These are phyloP conservation scores for Penicillium sp. DNA, from an alignment of 2,329 filamentous ascomycete genomes.

Conservation along the genomic window DNA sequence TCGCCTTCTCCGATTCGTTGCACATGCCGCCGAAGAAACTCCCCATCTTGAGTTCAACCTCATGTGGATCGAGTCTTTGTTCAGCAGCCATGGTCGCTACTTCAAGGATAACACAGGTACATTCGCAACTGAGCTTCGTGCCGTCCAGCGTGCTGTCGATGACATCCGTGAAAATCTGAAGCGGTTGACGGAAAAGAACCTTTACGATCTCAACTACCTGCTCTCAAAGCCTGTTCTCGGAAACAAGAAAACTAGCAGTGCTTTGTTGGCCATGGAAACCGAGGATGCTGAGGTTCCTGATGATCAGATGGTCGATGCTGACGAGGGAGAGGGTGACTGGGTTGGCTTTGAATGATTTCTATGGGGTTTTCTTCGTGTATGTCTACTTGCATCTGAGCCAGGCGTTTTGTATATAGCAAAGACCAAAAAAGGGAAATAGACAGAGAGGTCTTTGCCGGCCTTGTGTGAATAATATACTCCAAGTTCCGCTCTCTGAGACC, in stretches of 20 bases:
- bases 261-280: slow-evolving; percentile 34
- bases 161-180: slow-evolving; percentile 81
- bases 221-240: slow-evolving; percentile 53
- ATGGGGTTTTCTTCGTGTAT: slow-evolving; percentile 15
- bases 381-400: slow-evolving; percentile 32
- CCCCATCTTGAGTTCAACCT: slow-evolving; percentile 95
- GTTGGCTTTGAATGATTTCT: slow-evolving; percentile 52
- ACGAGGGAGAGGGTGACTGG: slow-evolving; percentile 53
- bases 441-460: slow-evolving; percentile 14
- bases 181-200: slow-evolving; percentile 80
- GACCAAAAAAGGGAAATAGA: slow-evolving; percentile 24
- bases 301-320: slow-evolving; percentile 32
- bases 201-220: slow-evolving; percentile 85
- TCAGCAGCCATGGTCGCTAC: slow-evolving; percentile 81
- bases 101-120: slow-evolving; percentile 77
- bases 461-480: slow-evolving; percentile 8
- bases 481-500: slow-evolving; percentile 5
- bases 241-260: slow-evolving; percentile 29
- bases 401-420: slow-evolving; percentile 24
- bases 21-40: slow-evolving; percentile 80
- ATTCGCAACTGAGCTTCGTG: slow-evolving; percentile 79
- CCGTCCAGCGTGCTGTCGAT: slow-evolving; percentile 76
- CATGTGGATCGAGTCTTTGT: slow-evolving; percentile 79
- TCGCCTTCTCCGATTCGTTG: slow-evolving; percentile 81
- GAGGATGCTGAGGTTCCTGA: slow-evolving; percentile 27